Evolutionary conservation across 2,329 filamentous ascomycete genomes (phyloP).

Genomic region (Trichophaea hybrida): DNA sequence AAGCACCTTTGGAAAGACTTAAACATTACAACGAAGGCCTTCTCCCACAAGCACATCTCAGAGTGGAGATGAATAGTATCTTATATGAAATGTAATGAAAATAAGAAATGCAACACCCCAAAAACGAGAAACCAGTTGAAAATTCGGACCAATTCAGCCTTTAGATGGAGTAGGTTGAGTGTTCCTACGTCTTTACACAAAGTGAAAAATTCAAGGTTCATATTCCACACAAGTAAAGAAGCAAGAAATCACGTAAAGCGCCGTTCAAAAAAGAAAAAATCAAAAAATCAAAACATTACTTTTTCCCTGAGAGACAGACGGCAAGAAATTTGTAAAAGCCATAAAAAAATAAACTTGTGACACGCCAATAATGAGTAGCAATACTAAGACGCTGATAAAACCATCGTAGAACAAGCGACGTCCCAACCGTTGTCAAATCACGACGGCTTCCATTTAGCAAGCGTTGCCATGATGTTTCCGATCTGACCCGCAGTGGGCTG

Average conservation of each 20-base stretch:
- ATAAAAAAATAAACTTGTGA: neutral
- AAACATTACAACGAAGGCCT: too few relatives aligned
- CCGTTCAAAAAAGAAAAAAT: neutral
- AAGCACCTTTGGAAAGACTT: too few relatives aligned
- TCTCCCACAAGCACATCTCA: too few relatives aligned
- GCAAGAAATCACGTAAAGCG: neutral
- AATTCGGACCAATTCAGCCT: neutral
- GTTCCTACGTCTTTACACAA: too few relatives aligned
- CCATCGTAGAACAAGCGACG: neutral
- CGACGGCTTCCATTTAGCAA: slow-evolving; percentile 49
- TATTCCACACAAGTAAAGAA: too few relatives aligned
- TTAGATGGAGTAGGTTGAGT: too few relatives aligned
- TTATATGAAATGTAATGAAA: too few relatives aligned
- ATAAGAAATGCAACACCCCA: neutral
- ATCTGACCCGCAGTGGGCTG: slow-evolving; percentile 37
- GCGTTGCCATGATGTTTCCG: slow-evolving; percentile 60
- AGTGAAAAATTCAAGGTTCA: too few relatives aligned
- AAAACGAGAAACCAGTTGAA: neutral
- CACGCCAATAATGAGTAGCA: neutral
- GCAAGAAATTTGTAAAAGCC: neutral
- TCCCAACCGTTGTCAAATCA: neutral
- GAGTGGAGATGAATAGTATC: too few relatives aligned
- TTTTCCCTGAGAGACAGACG: neutral
- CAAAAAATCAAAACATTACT: neutral
- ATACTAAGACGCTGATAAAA: neutral